A percentile compares a stretch with the other conserved stretches of the same genome.
These are phyloP conservation scores for Trichopus zeylanicus DNA, from an alignment of 116 monocot species.

Conservation along the genomic window DNA sequence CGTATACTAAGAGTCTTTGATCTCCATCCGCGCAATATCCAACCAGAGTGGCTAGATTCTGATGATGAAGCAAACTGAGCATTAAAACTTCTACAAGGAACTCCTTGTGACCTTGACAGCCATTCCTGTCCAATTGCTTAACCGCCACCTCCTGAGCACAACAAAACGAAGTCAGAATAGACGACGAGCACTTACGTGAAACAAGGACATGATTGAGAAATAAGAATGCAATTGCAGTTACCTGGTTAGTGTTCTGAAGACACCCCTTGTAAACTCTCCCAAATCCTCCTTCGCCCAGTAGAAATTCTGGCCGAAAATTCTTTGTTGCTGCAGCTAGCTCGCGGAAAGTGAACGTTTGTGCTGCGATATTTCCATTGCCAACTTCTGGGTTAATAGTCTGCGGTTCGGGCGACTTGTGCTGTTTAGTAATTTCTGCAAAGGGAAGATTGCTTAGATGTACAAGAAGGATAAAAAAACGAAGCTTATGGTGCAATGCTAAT, in stretches of 20 bases:
- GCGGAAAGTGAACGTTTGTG: conserved; percentile 33
- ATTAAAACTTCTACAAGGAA: conserved; percentile 44
- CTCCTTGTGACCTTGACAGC: conserved; percentile 38
- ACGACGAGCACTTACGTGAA: too few species aligned
- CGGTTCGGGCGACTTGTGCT: too few species aligned
- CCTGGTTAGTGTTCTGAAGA: conserved; percentile 30
- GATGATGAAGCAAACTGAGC: conserved; percentile 46
- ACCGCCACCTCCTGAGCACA: conserved; percentile 31
- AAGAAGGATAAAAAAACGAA: too few species aligned
- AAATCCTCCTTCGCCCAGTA: conserved; percentile 45
- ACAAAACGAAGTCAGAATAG: background rate
- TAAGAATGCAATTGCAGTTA: conserved; percentile 4
- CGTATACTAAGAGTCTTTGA: conserved; percentile 46
- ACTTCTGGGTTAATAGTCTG: background rate
- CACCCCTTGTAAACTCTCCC: conserved; percentile 42
- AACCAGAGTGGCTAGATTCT: conserved; percentile 35
- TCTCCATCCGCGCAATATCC: conserved; percentile 57
- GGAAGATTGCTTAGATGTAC: too few species aligned
- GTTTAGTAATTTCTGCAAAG: too few species aligned
- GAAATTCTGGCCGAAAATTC: conserved; percentile 26
- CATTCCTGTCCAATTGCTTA: conserved; percentile 49
- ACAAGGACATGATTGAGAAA: background rate
- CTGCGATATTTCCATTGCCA: conserved; percentile 17
- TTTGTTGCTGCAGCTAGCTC: conserved; percentile 44
- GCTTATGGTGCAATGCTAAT: too few species aligned